Evolutionary conservation across 805 yeast genomes (phyloP).

Genomic region (Myxozyma geophila): DNA sequence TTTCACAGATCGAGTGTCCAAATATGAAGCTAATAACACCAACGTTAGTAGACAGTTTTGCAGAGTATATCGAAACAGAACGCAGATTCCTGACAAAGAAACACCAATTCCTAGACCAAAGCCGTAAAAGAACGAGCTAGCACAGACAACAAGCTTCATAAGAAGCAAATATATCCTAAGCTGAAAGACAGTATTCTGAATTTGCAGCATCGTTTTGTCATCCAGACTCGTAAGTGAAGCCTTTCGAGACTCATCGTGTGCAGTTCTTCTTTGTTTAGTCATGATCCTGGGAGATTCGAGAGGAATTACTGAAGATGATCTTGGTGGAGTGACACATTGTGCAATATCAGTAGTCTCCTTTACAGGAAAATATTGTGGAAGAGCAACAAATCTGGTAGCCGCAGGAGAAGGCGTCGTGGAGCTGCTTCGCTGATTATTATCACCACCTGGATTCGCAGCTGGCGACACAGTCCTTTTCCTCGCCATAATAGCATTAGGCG

Average conservation of each 20-base stretch:
- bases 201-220: no score
- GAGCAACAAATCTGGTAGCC: no score
- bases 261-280: not conserved
- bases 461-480: not conserved
- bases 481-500: no score
- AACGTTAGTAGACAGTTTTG: not conserved
- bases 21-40: not conserved
- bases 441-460: not conserved
- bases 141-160: slow-evolving; percentile 16
- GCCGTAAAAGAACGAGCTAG: slow-evolving; percentile 8
- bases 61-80: not conserved
- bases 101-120: slow-evolving; percentile 10
- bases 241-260: no score
- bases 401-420: no score
- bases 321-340: no score
- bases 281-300: no score
- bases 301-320: no score
- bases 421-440: no score
- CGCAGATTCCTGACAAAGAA: slow-evolving; percentile 5
- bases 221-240: no score
- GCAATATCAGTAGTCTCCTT: no score
- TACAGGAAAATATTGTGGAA: no score
- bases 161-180: slow-evolving; percentile 6
- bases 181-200: slow-evolving; percentile 3
- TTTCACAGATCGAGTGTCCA: not conserved